Conservation (phyloP, 2,329 filamentous ascomycete species). For the Esteya vermicola region DNA sequence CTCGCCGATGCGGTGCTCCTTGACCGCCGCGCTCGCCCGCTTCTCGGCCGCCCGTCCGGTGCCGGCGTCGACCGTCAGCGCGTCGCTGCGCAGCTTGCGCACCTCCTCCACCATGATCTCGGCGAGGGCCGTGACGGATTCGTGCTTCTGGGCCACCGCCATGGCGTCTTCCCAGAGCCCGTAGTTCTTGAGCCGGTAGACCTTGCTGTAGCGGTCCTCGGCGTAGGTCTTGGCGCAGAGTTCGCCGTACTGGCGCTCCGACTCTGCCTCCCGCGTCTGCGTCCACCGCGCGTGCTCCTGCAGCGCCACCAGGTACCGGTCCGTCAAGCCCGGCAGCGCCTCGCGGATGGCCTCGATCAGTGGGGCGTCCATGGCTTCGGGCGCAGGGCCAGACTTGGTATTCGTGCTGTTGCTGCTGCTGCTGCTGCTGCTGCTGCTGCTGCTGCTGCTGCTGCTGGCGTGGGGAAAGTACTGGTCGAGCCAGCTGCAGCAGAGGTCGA, state of each 20-base stretch:
- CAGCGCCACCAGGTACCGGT: conserved; percentile 39
- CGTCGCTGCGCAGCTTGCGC: conserved; percentile 23
- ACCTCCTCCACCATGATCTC: conserved; percentile 41
- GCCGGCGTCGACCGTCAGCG: conserved; percentile 17
- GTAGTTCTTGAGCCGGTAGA: conserved; percentile 37
- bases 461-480: conserved; percentile 34
- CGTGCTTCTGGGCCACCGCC: conserved; percentile 43
- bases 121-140: conserved; percentile 39
- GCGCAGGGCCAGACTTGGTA: neutral
- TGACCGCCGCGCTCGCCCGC: conserved; percentile 28
- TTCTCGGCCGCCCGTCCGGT: conserved; percentile 23
- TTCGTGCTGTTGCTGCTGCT: neutral
- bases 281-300: conserved; percentile 39
- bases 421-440: no score
- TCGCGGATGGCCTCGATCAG: conserved; percentile 31
- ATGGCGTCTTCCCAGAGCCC: conserved; percentile 44
- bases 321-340: conserved; percentile 35
- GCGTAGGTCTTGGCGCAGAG: conserved; percentile 33
- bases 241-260: conserved; percentile 26
- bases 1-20: conserved; percentile 30
- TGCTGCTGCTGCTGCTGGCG: conserved; percentile 10
- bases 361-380: conserved; percentile 24
- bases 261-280: conserved; percentile 27
- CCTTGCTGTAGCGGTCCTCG: conserved; percentile 35
- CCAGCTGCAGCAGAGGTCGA: conserved; percentile 44